These are phyloP conservation scores for Acorus calamus DNA, from an alignment of 106 monocot species.

Conservation along the genomic window DNA sequence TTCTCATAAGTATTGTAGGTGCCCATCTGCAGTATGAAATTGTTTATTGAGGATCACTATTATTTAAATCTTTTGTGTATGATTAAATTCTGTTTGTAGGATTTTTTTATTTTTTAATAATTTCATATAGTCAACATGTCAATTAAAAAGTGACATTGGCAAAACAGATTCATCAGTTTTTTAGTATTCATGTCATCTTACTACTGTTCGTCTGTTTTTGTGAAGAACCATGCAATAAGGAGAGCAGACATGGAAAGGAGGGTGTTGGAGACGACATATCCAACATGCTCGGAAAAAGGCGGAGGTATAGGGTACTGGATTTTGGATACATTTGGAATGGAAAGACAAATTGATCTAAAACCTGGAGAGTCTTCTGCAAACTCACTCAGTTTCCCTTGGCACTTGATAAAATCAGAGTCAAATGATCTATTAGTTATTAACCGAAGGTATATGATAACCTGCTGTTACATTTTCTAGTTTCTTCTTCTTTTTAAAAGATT, in stretches of 20 bases:
- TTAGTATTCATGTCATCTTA: not conserved
- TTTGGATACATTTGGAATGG: conserved; percentile 49
- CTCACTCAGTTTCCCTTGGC: conserved; percentile 54
- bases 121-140: too few relatives aligned
- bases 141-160: too few relatives aligned
- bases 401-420: conserved; percentile 39
- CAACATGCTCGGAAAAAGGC: conserved; percentile 23
- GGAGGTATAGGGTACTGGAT: conserved; percentile 64
- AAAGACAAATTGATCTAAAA: conserved; percentile 25
- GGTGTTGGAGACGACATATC: conserved; percentile 63
- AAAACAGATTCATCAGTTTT: not conserved
- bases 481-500: not conserved
- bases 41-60: not conserved
- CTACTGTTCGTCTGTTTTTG: not conserved
- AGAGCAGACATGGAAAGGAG: conserved; percentile 71
- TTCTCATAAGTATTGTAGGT: too few relatives aligned
- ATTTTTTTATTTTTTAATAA: too few relatives aligned
- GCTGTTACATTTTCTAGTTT: conserved; percentile 2
- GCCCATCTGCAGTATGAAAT: not conserved
- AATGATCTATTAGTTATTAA: conserved; percentile 47
- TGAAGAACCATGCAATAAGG: conserved; percentile 80
- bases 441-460: conserved; percentile 34
- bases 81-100: not conserved
- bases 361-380: conserved; percentile 18
- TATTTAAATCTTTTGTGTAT: not conserved